Evolutionary conservation across 352 stramenopile species (phyloP).

Genomic region (Phytophthora hybrid): DNA sequence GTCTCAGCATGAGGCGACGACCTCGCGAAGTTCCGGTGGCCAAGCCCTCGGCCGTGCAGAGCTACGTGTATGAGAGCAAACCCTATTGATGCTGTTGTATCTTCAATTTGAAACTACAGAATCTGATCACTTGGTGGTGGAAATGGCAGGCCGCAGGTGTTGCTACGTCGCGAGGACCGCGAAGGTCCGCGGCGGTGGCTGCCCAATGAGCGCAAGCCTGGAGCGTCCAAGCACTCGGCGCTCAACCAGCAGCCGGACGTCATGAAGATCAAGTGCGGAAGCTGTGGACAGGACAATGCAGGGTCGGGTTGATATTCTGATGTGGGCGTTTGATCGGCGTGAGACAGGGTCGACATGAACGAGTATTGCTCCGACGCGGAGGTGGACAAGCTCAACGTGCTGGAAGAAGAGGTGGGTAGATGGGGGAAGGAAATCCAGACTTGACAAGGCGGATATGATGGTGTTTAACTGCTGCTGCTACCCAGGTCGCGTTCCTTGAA

Average conservation of each 20-base stretch:
- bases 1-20: conserved; percentile 25
- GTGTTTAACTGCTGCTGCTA: not conserved
- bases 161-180: conserved; percentile 38
- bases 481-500: conserved; percentile 32
- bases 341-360: conserved; percentile 43
- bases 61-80: conserved; percentile 49
- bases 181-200: conserved; percentile 47
- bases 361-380: conserved; percentile 46
- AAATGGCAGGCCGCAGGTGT: conserved; percentile 25
- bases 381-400: conserved; percentile 35
- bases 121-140: not conserved
- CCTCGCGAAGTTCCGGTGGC: conserved; percentile 66
- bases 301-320: conserved; percentile 14
- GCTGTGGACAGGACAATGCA: not conserved
- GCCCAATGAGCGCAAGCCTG: conserved; percentile 55
- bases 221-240: conserved; percentile 62
- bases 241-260: conserved; percentile 31
- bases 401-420: conserved; percentile 54
- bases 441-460: not conserved
- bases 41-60: conserved; percentile 64
- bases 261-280: conserved; percentile 37
- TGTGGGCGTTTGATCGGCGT: not conserved
- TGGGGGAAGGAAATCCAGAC: not conserved
- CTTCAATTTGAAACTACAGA: not conserved
- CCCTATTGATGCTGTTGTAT: not conserved